Conservation (phyloP, 2,329 filamentous ascomycete genomes). For the Onygena corvina region DNA sequence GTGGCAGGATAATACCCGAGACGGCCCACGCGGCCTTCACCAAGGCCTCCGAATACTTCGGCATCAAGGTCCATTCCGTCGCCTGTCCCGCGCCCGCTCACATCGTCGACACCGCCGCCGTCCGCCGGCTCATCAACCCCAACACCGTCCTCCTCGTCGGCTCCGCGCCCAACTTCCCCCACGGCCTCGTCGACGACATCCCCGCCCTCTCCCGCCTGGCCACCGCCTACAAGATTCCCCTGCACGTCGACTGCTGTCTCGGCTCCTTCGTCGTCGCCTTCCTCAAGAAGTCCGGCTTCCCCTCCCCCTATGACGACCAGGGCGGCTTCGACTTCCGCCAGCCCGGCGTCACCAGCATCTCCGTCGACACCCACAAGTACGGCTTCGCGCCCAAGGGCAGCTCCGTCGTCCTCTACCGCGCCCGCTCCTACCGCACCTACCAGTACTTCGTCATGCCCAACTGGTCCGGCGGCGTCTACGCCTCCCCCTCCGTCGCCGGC, state of each 20-base stretch:
- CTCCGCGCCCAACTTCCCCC: slow-evolving; percentile 92
- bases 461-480: slow-evolving; percentile 94
- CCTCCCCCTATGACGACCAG: slow-evolving; percentile 47
- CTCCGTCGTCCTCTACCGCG: slow-evolving; percentile 83
- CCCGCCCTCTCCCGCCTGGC: slow-evolving; percentile 71
- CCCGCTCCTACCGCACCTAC: slow-evolving; percentile 62
- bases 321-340: slow-evolving; percentile 87
- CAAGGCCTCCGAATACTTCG: slow-evolving; percentile 91
- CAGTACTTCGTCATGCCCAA: slow-evolving; percentile 95
- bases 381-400: slow-evolving; percentile 98
- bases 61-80: slow-evolving; percentile 86
- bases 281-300: slow-evolving; percentile 82
- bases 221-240: slow-evolving; percentile 61
- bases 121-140: slow-evolving; percentile 76
- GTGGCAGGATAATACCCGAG: slow-evolving; percentile 68
- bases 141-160: slow-evolving; percentile 92
- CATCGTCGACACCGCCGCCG: slow-evolving; percentile 66
- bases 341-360: slow-evolving; percentile 88
- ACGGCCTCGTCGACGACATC: slow-evolving; percentile 96
- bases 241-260: slow-evolving; percentile 96
- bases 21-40: slow-evolving; percentile 94
- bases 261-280: slow-evolving; percentile 91
- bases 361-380: slow-evolving; percentile 97
- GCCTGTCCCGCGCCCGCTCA: slow-evolving; percentile 73
- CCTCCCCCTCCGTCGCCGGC: slow-evolving; percentile 80